Evolutionary conservation across 768 basidiomycete species (phyloP), one percentile per base, ranked within the genome.

Genomic region (Podaxis sp.): DNA sequence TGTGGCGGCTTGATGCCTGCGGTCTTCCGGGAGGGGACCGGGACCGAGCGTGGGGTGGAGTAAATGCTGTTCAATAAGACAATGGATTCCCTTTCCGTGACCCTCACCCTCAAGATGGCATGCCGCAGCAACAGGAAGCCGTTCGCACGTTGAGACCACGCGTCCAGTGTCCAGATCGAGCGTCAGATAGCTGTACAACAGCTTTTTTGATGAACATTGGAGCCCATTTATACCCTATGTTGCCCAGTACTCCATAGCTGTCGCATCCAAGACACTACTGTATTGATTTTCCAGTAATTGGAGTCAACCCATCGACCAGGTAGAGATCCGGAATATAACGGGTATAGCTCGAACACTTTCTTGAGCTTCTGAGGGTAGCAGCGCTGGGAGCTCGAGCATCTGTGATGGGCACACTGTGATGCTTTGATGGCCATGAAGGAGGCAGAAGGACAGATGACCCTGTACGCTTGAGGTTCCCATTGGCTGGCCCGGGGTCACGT

Each of bases 101-200:
- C 12, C 22, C 15, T 50, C 41, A 12, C 33, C 26, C 30, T 36
- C 30, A 50, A 30, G 6, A 36, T 15, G 20, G 30, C 22, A 20
- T 46, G 37, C n/a, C 30, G 54, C 22, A 56, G 20, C 13, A 56
- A 24, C 51, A 30, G 36, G 13, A 20, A 38, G 36, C 6, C 30
- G 24, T 51, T 4, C n/a, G 36, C 60, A 62, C 53, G 60, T 54
- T 55, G 60, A 28, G 24, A 11, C 17, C 60, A 37, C 17, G 60
- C 53, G 41, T 46, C 54, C 28, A 48, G 53, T 37, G 28, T 46
- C 54, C 28, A 48, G 53, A 48, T 62, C 40, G 37, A 20, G 44
- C 33, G 4, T 20, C 30, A 36, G 54, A 40, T 38, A 12, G 26
- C 33, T 1, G 22, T 22, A 38, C 37, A 56, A 22, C 38, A 13